A percentile compares a stretch with the other conserved stretches of the same genome.
Evolutionary conservation across 257 asterid genomes (phyloP).

Genomic region (Sherardia arvensis): DNA sequence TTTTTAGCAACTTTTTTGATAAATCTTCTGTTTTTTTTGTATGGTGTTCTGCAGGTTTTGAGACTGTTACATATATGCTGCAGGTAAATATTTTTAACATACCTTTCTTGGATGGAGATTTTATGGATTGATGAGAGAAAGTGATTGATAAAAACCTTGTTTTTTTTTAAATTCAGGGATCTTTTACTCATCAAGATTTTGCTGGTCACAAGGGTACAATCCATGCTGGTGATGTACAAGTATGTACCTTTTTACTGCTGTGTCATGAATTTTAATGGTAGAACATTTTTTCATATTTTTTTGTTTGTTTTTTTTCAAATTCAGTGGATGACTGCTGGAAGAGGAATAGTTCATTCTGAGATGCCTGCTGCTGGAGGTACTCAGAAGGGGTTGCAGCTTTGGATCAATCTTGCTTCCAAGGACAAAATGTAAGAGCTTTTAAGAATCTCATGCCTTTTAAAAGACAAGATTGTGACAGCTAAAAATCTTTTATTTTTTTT

Average conservation of each 20-base stretch:
- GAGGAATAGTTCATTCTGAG: constrained; percentile 93
- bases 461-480: constrained; percentile 7
- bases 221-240: constrained; percentile 86
- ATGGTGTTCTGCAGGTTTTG: constrained; percentile 50
- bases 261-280: neutral
- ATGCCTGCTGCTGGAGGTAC: constrained; percentile 86
- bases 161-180: constrained; percentile 44
- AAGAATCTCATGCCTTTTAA: neutral
- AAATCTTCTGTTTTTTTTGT: neutral
- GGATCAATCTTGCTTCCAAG: constrained; percentile 90
- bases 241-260: constrained; percentile 8
- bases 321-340: constrained; percentile 99
- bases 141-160: neutral
- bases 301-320: neutral
- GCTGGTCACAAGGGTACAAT: constrained; percentile 86
- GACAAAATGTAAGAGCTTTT: constrained; percentile 63
- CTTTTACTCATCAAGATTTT: constrained; percentile 85
- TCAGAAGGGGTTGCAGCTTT: constrained; percentile 65
- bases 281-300: neutral
- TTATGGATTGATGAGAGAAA: neutral
- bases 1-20: neutral
- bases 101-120: neutral
- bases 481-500: neutral
- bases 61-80: constrained; percentile 83
- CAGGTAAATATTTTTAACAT: constrained; percentile 28